Evolutionary conservation across 345 rosid species (phyloP), one percentile per base, ranked within the genome.

Genomic region (Excoecaria agallocha): DNA sequence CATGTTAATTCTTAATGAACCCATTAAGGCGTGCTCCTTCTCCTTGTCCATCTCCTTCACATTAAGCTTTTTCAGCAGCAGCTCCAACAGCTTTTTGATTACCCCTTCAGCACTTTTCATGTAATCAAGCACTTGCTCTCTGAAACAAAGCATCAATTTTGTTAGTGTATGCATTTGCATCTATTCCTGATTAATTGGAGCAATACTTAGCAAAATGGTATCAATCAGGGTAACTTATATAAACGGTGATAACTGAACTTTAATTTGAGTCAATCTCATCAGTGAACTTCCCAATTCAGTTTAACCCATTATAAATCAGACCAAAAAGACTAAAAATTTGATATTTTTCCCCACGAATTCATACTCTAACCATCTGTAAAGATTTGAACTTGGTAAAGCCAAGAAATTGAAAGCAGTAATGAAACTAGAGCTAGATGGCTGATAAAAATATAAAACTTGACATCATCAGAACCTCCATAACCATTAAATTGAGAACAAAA

Each of bases 31-130:
- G 63, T 56, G 12, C 70, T 69, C 76, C 16, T 22, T 64, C 4
- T 25, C 68, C 8, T 61, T 38, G 46, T 73, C 72, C 10, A 76
- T 76, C 12, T 79, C 71, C 22, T 25, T 68, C 67, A 80, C 76
- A 7, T 69, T 60, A 15, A 83, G 61, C 11, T 71, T 78, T 50
- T 50, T 65, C 50, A 77, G 11, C 11, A 80, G 77, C 70, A 71
- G 50, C 65, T 68, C 73, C 35, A 80, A 35, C 35, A 80, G 56
- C 75, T 59, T 74, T 45, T 38, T 68, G 51, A 74, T 68, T 8
- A 83, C 79, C 51, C 48, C 35, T 25, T 71, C 74, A 17, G 80
- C 72, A 6, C 58, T 58, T 61, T 74, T 70, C 75, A 80, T 58
- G 70, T 80, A 76, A 51, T 65, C 70, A 38, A 65, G 62, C 41